These are phyloP conservation scores for Auricularia heimuer DNA, from an alignment of 768 basidiomycete genomes.

Conservation along the genomic window DNA sequence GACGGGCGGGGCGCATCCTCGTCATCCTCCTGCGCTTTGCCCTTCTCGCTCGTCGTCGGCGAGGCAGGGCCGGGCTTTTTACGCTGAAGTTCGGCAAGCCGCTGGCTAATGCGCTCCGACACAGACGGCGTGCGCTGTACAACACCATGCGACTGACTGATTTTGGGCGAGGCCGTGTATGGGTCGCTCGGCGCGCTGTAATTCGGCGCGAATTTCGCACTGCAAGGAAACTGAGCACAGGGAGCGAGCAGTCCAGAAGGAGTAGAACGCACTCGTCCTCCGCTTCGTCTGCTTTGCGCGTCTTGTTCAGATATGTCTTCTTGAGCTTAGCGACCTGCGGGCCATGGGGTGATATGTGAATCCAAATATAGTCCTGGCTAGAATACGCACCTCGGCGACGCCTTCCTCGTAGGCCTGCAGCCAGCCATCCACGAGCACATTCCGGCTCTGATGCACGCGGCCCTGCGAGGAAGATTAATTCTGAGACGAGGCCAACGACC, in stretches of 20 bases:
- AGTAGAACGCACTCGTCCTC: conserved; percentile 74
- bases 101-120: conserved; percentile 76
- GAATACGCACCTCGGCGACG: conserved; percentile 43
- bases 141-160: conserved; percentile 17
- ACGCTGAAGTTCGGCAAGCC: conserved; percentile 71
- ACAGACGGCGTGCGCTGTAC: conserved; percentile 61
- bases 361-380: neutral
- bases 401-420: conserved; percentile 61
- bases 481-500: neutral
- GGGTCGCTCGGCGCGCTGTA: conserved; percentile 44
- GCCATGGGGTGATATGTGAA: conserved; percentile 1
- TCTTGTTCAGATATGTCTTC: conserved; percentile 66
- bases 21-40: conserved; percentile 24
- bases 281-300: conserved; percentile 77
- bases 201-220: conserved; percentile 81
- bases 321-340: conserved; percentile 52
- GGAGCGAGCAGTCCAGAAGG: neutral
- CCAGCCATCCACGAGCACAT: conserved; percentile 54
- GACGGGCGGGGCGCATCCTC: conserved; percentile 36
- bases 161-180: conserved; percentile 72
- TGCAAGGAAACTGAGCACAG: conserved; percentile 19
- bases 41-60: conserved; percentile 13
- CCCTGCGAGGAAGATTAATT: conserved; percentile 31
- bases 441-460: conserved; percentile 48
- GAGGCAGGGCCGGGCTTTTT: conserved; percentile 31